Percentiles rank a stretch among this genome's conserved stretches.
Evolutionary conservation across 2,329 filamentous ascomycete species (phyloP).

Genomic region (Venturia carpophila): DNA sequence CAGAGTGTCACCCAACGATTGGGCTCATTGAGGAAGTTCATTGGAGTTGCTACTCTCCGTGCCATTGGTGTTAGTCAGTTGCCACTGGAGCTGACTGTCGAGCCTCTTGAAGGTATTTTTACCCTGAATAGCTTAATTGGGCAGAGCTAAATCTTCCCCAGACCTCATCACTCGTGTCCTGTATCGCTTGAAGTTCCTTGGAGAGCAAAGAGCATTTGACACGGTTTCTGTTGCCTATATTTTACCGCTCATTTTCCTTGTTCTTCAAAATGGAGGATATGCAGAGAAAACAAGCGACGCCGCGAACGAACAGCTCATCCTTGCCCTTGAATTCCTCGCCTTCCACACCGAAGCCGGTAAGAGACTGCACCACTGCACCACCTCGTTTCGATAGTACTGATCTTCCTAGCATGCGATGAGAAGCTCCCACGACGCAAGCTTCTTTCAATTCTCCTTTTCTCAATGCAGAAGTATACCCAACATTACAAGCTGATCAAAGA

Average conservation of each 20-base stretch:
- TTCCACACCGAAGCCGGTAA: slow-evolving; percentile 76
- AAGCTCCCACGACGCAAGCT: slow-evolving; percentile 66
- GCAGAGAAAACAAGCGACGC: slow-evolving; percentile 62
- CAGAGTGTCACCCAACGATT: slow-evolving; percentile 66
- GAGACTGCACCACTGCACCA: slow-evolving; percentile 54
- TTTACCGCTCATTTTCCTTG: slow-evolving; percentile 69
- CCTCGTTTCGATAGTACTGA: slow-evolving; percentile 67
- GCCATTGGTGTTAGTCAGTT: slow-evolving; percentile 67
- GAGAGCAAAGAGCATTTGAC: slow-evolving; percentile 92
- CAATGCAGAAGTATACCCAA: slow-evolving; percentile 83
- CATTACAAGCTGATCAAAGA: slow-evolving; percentile 96
- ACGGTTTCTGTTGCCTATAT: slow-evolving; percentile 80
- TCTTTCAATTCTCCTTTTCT: slow-evolving; percentile 61
- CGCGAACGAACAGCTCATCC: slow-evolving; percentile 77
- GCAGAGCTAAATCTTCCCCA: slow-evolving; percentile 22
- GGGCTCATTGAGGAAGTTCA: slow-evolving; percentile 68
- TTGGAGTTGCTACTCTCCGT: slow-evolving; percentile 80
- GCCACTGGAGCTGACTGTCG: slow-evolving; percentile 62
- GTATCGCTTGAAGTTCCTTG: slow-evolving; percentile 81
- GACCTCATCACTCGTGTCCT: slow-evolving; percentile 76
- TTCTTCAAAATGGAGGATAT: slow-evolving; percentile 73
- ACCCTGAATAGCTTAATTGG: neutral
- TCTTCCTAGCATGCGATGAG: slow-evolving; percentile 25
- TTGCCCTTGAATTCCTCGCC: slow-evolving; percentile 79
- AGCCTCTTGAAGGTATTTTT: slow-evolving; percentile 49